Base-by-base conservation (phyloP, 495 filamentous ascomycete genomes). In the Sporormia fimetaria region DNA sequence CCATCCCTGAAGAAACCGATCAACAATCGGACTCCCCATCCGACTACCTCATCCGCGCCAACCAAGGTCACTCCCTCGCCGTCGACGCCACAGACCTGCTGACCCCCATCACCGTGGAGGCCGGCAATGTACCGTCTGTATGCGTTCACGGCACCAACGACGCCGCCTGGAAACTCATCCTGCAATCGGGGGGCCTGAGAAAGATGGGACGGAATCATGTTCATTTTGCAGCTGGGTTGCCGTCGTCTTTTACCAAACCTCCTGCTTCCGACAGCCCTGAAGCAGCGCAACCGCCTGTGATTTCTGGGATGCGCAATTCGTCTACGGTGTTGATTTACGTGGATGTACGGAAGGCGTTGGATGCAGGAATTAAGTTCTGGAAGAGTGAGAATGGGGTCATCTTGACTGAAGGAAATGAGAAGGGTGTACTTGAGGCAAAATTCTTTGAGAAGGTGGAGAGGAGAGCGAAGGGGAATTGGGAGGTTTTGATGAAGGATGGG, bases 121-220 rank as follows among this genome's bases (percentile, higher is more conserved):
- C 54, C 1, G 54, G 47, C 2, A 68, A 74, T 38, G 47, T 86
- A 5, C 84, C 86, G 0, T 61, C 60, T 0, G 61, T 66, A 0
- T 82, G 84, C 1, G 74, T 96, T 1, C 90, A 98, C 57, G 90
- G 90, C 21, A 96, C 92, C 0, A 87, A 80, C 55, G 78, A 83
- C 44, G 66, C 68, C 1, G 73, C 76, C 30, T 95, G 86, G 78
- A 67, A 70, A 11, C 33, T 63, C 6, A 96, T 98, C 45, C 47
- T 85, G 10, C 63, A 61, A 1, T 70, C 70, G 0, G 87, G 87
- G 4, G 85, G 86, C 1, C 58, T 98, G 43, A 79, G 74, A 37
- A 69, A 66, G 17, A 95, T 95, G 90, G 65, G 66, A 0, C 57
- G 90, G 33, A 84, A 79, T 37, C 90, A 95, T 53, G 76, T 95